Conservation (phyloP, 495 filamentous ascomycete species). For the Penicillium cataractarum region DNA sequence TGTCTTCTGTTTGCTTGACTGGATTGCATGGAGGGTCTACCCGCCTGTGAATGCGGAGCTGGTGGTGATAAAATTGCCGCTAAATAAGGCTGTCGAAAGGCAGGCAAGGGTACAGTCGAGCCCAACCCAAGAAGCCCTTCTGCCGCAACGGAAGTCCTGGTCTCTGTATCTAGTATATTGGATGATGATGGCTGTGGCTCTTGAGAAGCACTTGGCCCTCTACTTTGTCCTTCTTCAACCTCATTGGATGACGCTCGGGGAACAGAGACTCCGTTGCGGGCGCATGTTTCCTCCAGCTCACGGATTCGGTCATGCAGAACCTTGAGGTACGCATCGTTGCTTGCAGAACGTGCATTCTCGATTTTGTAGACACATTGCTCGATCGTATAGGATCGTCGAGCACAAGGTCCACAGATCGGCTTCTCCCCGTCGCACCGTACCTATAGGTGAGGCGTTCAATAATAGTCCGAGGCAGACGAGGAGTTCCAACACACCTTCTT, state of each 20-base stretch:
- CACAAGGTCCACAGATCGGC: slow-evolving; percentile 49
- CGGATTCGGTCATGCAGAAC: slow-evolving; percentile 41
- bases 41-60: not conserved
- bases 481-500: slow-evolving; percentile 33
- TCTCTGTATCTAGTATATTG: slow-evolving; percentile 18
- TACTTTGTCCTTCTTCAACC: slow-evolving; percentile 8
- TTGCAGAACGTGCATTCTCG: slow-evolving; percentile 41
- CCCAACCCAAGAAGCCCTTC: slow-evolving; percentile 31
- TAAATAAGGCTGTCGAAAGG: not conserved
- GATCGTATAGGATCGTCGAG: slow-evolving; percentile 36
- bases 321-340: slow-evolving; percentile 44
- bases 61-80: slow-evolving; percentile 5
- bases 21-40: slow-evolving; percentile 1
- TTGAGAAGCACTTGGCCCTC: not conserved
- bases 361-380: slow-evolving; percentile 43
- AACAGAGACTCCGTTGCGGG: slow-evolving; percentile 32
- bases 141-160: slow-evolving; percentile 28
- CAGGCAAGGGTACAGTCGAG: slow-evolving; percentile 3
- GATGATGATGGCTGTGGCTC: slow-evolving; percentile 6
- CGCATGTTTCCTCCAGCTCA: slow-evolving; percentile 40
- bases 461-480: not conserved
- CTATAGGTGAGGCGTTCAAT: not conserved
- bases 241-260: slow-evolving; percentile 14
- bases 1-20: slow-evolving; percentile 1
- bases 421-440: slow-evolving; percentile 44